Base-by-base conservation (phyloP, 805 yeast species). In the Saccharomycopsis fibuligera region DNA sequence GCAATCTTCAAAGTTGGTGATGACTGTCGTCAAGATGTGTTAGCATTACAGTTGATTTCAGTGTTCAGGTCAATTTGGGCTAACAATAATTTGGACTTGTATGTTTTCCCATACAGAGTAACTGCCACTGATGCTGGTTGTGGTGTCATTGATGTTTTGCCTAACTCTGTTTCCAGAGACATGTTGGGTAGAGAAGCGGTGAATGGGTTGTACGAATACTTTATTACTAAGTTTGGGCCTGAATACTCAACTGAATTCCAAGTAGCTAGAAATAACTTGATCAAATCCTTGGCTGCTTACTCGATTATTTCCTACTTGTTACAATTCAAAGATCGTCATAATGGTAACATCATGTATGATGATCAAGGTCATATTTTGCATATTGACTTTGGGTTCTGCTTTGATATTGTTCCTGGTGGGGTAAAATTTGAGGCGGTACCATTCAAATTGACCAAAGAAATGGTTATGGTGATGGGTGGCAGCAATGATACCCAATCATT, bases 101-200 rank as follows among this genome's bases (percentile, higher is more conserved):
- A 74, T 65, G 95, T 93, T 23, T 95, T 79, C 68, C 99, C 99
- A 1, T 78, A 93, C 66, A 71, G 97, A 56, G 99, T 93, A 23
- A 90, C 96, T 0, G 99, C 99, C 1, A 93, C 99, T 8, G 96
- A 96, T 2, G 98, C 99, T 1, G 99, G 99, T 0, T 90, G 98
- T 70, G 99, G 99, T 66, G 95, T 93, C 39, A 93, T 93, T 68
- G 99, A 95, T 63, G 99, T 95, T 29, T 74, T 93, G 56, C 99
- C 99, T 30, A 86, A 91, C 62, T 84, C 97, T 4, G 83, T 88
- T 24, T 88, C 96, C 38, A 80, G 99, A 68, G 99, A 93, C 67
- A 91, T 93, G 98, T 74, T 93, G 45, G 99, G 99, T 37, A 79
- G 99, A 60, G 99, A 93, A 62, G 99, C 99, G 1, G 99, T 93